These are phyloP conservation scores for Croton laevigatus DNA, from an alignment of 441 rosid genomes.

Conservation along the genomic window DNA sequence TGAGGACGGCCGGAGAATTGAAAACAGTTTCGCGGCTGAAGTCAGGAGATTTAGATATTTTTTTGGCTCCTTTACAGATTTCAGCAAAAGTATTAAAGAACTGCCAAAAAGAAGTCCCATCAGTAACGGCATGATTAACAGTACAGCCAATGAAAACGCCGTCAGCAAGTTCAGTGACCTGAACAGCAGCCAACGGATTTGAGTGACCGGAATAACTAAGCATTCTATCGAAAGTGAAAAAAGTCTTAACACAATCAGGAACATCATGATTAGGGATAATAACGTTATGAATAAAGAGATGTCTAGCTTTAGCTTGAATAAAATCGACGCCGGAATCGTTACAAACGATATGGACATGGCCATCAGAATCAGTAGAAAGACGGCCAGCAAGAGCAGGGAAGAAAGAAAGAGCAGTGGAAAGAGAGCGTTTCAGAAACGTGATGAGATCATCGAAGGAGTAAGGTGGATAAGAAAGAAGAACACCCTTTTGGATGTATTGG, in stretches of 20 bases:
- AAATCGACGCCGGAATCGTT: slow-evolving; percentile 80
- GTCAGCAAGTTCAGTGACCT: slow-evolving; percentile 72
- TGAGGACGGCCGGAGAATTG: slow-evolving; percentile 55
- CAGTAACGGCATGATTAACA: slow-evolving; percentile 78
- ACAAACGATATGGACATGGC: slow-evolving; percentile 61
- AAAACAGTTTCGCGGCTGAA: slow-evolving; percentile 63
- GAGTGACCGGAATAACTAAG: slow-evolving; percentile 74
- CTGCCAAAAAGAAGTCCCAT: slow-evolving; percentile 96
- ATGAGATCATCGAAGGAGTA: slow-evolving; percentile 44
- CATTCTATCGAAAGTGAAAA: slow-evolving; percentile 62
- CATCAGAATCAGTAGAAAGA: slow-evolving; percentile 51
- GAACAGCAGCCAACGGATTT: slow-evolving; percentile 73
- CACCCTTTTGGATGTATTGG: slow-evolving; percentile 94
- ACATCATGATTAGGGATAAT: slow-evolving; percentile 48
- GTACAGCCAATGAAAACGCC: slow-evolving; percentile 77
- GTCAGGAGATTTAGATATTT: slow-evolving; percentile 58
- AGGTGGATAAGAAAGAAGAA: slow-evolving; percentile 57
- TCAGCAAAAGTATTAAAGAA: slow-evolving; percentile 90
- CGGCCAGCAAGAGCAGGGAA: slow-evolving; percentile 92
- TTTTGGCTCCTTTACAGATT: slow-evolving; percentile 47
- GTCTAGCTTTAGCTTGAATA: slow-evolving; percentile 49
- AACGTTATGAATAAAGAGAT: slow-evolving; percentile 36
- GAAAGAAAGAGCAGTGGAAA: slow-evolving; percentile 60
- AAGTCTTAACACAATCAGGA: slow-evolving; percentile 55
- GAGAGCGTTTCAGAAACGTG: slow-evolving; percentile 53